Evolutionary conservation across 768 basidiomycete species (phyloP), one percentile per base, ranked within the genome.

Genomic region (Pleurotus platypus): DNA sequence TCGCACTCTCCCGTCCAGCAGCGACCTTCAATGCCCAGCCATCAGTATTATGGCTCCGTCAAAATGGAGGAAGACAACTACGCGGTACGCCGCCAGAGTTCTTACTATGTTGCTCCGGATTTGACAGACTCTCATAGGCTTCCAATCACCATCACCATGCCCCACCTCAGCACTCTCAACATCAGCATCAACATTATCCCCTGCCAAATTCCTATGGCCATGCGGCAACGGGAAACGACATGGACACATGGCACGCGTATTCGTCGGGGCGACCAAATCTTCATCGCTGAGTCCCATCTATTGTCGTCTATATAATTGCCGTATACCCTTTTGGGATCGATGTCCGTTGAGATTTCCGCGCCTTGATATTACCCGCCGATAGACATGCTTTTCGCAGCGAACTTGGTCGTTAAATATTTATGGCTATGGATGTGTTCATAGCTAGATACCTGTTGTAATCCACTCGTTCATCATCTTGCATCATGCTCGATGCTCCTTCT

Each of bases 21-120:
- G 45, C 79, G 80, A 20, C 72, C 79, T 16, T 70, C 63, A 9
- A 57, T 78, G 40, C 68, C 78, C 0, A 71, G 70, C 58, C 73
- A 72, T 46, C 73, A 78, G 55, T 61, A 82, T 59, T 82, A 85
- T 60, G 72, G 68, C 5, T 65, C 76, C 9, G 85, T 88, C 56
- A 89, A 89, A 61, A 80, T 87, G 37, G 87, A 89, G 66, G 87
- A 89, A 51, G 86, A 87, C 37, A 70, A 78, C 63, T 82, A 83
- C 51, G 72, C 70, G 61, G 85, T 84, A 67, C 65, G 79, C 65
- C 40, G 4, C n/a, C 20, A 49, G 51, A 49, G 60, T 24, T 18
- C 8, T 16, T 20, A 16, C 39, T 46, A 24, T 55, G 4, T 46
- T 37, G 27, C 49, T 50, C 63, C 20, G 16, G 16, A 42, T 49